Evolutionary conservation across 2,329 filamentous ascomycete species (phyloP).

Genomic region (Exophiala xenobiotica): DNA sequence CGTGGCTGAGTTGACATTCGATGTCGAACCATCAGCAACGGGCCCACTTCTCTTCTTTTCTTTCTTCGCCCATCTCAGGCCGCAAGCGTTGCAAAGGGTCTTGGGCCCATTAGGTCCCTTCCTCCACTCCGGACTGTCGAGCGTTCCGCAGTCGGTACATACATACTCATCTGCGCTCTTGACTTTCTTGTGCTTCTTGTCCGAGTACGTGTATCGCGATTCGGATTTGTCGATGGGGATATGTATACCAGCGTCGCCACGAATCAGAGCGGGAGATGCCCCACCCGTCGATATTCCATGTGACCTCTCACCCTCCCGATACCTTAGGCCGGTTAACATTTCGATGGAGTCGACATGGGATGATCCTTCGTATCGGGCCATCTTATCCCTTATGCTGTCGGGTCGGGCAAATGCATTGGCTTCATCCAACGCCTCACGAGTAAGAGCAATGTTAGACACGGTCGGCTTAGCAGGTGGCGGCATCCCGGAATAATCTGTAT

Average conservation of each 20-base stretch:
- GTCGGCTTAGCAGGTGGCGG: slow-evolving; percentile 64
- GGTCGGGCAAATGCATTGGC: slow-evolving; percentile 63
- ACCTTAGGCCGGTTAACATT: slow-evolving; percentile 84
- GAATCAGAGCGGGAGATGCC: slow-evolving; percentile 74
- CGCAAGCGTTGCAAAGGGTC: slow-evolving; percentile 93
- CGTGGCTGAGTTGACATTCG: neutral
- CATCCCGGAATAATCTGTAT: slow-evolving; percentile 47
- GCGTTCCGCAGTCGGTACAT: slow-evolving; percentile 90
- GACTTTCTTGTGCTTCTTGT: slow-evolving; percentile 77
- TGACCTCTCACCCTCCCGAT: slow-evolving; percentile 84
- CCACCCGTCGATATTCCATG: slow-evolving; percentile 85
- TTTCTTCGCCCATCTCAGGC: slow-evolving; percentile 69
- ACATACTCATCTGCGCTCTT: slow-evolving; percentile 85
- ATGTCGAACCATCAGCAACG: slow-evolving; percentile 5
- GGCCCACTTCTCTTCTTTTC: slow-evolving; percentile 65
- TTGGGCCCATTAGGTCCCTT: slow-evolving; percentile 92
- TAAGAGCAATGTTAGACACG: slow-evolving; percentile 67
- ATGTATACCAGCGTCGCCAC: slow-evolving; percentile 81
- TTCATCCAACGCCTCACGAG: slow-evolving; percentile 76
- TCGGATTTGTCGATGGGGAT: slow-evolving; percentile 75
- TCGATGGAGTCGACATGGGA: slow-evolving; percentile 85
- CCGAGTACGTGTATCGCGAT: slow-evolving; percentile 47
- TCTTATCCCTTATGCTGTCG: slow-evolving; percentile 80
- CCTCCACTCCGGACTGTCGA: slow-evolving; percentile 93
- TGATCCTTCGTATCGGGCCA: slow-evolving; percentile 74